Base-by-base conservation (phyloP, 2,329 filamentous ascomycete species). In the Colletotrichum siamense region DNA sequence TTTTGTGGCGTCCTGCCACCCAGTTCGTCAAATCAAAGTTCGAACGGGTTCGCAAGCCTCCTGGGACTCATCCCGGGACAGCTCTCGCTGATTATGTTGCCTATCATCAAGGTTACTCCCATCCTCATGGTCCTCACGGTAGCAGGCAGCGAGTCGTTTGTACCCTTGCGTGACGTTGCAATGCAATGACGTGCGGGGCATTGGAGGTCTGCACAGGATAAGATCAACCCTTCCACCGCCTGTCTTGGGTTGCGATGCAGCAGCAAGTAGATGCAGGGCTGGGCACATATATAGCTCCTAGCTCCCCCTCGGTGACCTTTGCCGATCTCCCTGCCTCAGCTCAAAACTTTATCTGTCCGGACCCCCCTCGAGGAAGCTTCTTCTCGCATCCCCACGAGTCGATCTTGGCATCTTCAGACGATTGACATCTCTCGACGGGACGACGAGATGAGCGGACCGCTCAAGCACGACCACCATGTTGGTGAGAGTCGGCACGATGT, bases 91-190 rank as follows among this genome's bases (percentile, higher is more conserved):
- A 15, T 22, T 36, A 30, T 16, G n/a, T 61, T n/a, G 49, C 52
- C 28, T 55, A 8, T 30, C 13, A 22, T 61, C 32, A 36, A 59
- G 57, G 30, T 32, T 10, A 15, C 16, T 34, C 44, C 57, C 57
- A 63, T 24, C n/a, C 44, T 64, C 32, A 52, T 52, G 59, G 28
- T 44, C 32, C 39, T 32, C 44, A 49, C 22, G 4, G n/a, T 4
- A 18, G 44, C 44, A 22, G 15, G 26, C 44, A 36, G 64, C 69
- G 57, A 73, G 64, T 61, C 69, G 44, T 26, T 36, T 22, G 32
- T 34, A 59, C 36, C 66, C 67, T 77, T 71, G 75, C 71, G 75
- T 71, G 75, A 77, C 66, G 75, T 75, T 77, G 71, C 71, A 77
- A n/a, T 66, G 49, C 61, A 30, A 77, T 71, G 75, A 75, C 71